These are phyloP conservation scores for Triticum timopheevii DNA, from an alignment of 176 grass and related monocot species.

Conservation along the genomic window DNA sequence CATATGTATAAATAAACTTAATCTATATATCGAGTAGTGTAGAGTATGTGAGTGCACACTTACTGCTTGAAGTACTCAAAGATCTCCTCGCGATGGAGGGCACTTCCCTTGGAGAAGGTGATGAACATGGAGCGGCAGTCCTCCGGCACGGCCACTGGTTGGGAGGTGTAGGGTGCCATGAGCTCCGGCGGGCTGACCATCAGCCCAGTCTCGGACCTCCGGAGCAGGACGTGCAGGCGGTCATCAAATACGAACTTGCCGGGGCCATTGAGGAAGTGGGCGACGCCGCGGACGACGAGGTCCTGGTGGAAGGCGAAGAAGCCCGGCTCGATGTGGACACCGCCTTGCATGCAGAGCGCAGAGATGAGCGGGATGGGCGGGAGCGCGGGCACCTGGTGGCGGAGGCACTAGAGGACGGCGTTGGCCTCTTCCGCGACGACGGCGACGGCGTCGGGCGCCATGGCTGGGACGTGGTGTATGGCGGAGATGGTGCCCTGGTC, in stretches of 20 bases:
- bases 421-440: conserved; percentile 32
- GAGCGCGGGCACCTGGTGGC: background rate
- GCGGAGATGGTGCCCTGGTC: conserved; percentile 32
- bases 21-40: too few species aligned
- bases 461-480: background rate
- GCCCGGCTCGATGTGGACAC: conserved; percentile 12
- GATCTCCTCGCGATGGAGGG: conserved; percentile 46
- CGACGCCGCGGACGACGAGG: conserved; percentile 31
- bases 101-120: conserved; percentile 44
- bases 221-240: conserved; percentile 7
- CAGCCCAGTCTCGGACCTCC: conserved; percentile 10
- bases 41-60: background rate
- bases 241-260: conserved; percentile 53
- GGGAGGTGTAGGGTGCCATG: background rate
- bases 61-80: conserved; percentile 61
- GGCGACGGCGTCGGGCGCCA: background rate
- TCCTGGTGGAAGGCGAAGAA: conserved; percentile 55
- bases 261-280: conserved; percentile 33
- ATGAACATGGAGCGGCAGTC: conserved; percentile 29
- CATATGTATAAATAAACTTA: too few species aligned
- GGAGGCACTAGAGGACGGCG: conserved; percentile 41
- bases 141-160: background rate
- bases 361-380: conserved; percentile 43
- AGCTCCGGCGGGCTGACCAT: conserved; percentile 11
- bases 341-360: background rate